These are phyloP conservation scores for Phytophthora crassamura DNA, from an alignment of 352 stramenopile species.

Conservation along the genomic window DNA sequence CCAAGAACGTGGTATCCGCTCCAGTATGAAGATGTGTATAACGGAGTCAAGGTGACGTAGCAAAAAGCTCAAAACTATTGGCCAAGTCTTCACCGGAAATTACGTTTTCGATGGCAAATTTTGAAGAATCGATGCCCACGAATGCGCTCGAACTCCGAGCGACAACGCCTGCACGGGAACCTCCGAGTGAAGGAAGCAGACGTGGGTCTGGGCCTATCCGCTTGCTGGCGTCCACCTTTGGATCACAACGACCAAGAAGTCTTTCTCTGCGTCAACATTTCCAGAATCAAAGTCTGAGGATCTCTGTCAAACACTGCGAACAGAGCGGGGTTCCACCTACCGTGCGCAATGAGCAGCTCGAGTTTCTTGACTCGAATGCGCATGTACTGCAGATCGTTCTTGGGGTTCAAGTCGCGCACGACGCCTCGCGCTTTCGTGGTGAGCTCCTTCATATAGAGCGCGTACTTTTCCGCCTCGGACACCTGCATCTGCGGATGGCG, in stretches of 20 bases:
- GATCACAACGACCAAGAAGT: slow-evolving; percentile 95
- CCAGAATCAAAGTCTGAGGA: slow-evolving; percentile 1
- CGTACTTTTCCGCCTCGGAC: slow-evolving; percentile 92
- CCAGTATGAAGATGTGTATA: slow-evolving; percentile 3
- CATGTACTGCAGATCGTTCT: slow-evolving; percentile 95
- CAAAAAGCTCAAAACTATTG: no score
- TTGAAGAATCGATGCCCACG: no score
- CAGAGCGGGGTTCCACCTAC: slow-evolving; percentile 39
- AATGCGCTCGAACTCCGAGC: no score
- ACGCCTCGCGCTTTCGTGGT: slow-evolving; percentile 91
- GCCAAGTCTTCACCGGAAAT: no score
- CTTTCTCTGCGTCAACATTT: slow-evolving; percentile 62
- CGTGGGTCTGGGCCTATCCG: slow-evolving; percentile 7
- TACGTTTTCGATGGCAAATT: no score
- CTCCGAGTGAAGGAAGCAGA: no score
- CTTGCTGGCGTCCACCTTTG: slow-evolving; percentile 90
- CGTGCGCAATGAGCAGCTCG: slow-evolving; percentile 93
- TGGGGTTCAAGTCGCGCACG: slow-evolving; percentile 94
- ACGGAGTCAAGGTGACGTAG: no score
- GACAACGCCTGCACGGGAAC: no score
- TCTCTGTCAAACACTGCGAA: neutral
- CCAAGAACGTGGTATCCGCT: neutral
- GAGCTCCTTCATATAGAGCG: slow-evolving; percentile 92
- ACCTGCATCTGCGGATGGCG: slow-evolving; percentile 91
- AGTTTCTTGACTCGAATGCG: slow-evolving; percentile 93